Conservation (phyloP, 106 monocot species). For the Allium sativum region DNA sequence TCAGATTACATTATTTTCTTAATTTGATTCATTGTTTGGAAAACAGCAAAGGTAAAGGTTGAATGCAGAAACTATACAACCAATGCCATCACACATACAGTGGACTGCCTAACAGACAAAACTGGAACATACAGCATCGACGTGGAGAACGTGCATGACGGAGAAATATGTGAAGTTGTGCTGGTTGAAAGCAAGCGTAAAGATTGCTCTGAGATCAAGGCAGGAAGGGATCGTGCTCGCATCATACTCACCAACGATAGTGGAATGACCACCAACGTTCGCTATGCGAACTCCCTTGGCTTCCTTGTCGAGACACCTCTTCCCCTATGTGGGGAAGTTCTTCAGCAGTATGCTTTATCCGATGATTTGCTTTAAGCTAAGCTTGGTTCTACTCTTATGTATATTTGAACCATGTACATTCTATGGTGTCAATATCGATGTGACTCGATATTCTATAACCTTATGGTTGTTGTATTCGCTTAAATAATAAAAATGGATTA, state of each 20-base stretch:
- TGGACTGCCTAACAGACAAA: neutral
- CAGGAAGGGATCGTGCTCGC: neutral
- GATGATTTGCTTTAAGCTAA: conserved; percentile 5
- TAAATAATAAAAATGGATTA: too few species aligned
- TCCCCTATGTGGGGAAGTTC: neutral
- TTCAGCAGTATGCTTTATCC: conserved; percentile 7
- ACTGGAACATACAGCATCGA: neutral
- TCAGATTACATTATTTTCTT: too few species aligned
- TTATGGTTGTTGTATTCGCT: too few species aligned
- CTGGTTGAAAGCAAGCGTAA: neutral
- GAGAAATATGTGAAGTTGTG: conserved; percentile 4
- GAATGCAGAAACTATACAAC: conserved; percentile 7
- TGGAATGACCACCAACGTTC: neutral
- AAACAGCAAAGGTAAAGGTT: neutral
- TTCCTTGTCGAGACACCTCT: conserved; percentile 8
- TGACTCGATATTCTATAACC: too few species aligned
- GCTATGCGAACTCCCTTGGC: conserved; percentile 15
- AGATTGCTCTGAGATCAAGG: conserved; percentile 4
- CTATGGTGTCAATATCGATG: too few species aligned
- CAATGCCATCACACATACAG: neutral
- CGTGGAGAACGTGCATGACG: neutral
- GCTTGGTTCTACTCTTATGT: too few species aligned
- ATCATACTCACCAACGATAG: conserved; percentile 2
- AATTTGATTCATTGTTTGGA: too few species aligned
- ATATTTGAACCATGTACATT: too few species aligned